Evolutionary conservation across 1,284 basidiomycete species (phyloP).

Genomic region (Cryptococcus jaspeensis): DNA sequence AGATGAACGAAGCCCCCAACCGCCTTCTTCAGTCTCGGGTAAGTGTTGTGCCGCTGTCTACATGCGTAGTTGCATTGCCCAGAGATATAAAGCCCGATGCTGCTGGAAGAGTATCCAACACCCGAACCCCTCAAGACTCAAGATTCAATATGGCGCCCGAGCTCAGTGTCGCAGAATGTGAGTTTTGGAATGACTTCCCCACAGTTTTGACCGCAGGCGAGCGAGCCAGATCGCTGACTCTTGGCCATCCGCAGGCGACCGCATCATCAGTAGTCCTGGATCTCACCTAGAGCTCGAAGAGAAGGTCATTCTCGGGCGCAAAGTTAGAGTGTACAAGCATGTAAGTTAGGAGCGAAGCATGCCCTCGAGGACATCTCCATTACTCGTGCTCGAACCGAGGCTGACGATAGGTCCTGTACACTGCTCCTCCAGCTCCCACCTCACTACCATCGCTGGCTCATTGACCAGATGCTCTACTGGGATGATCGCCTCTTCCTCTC

Average conservation of each 20-base stretch:
- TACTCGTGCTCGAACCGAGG: too few species aligned
- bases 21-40: too few species aligned
- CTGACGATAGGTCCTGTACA: too few species aligned
- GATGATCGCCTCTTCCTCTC: too few species aligned
- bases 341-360: slow-evolving; percentile 17
- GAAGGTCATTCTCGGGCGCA: slow-evolving; percentile 25
- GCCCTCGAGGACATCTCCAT: too few species aligned
- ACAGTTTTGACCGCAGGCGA: background rate
- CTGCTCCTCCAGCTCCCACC: background rate
- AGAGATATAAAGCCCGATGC: too few species aligned
- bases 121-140: background rate
- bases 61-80: too few species aligned
- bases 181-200: background rate
- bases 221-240: background rate
- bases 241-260: slow-evolving; percentile 28
- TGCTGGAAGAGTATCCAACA: background rate
- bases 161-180: slow-evolving; percentile 21
- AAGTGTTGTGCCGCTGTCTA: too few species aligned
- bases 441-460: background rate
- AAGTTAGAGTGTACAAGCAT: slow-evolving; percentile 39
- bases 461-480: too few species aligned
- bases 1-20: too few species aligned
- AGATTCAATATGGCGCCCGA: slow-evolving; percentile 4
- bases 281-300: slow-evolving; percentile 41
- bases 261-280: slow-evolving; percentile 36